Evolutionary conservation across 2,329 filamentous ascomycete species (phyloP), one percentile per base, ranked within the genome.

Genomic region (Xylaria sp.): DNA sequence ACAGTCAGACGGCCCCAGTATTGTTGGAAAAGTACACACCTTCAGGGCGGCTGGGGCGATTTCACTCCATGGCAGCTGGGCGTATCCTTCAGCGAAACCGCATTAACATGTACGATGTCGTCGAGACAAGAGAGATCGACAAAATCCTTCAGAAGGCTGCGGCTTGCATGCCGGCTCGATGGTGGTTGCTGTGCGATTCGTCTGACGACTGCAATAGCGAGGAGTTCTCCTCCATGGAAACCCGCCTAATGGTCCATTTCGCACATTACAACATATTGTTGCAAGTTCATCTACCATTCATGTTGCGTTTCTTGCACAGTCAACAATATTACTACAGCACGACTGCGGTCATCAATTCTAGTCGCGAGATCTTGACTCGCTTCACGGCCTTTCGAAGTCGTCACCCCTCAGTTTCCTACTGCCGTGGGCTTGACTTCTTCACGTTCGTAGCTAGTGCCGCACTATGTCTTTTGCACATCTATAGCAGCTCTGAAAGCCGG

Each of bases 281-380:
- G 2, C 81, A 81, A 58, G 75, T 83, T 5, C 83, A 85, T 69
- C 70, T 85, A 2, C 83, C 83, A 1, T 82, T 81, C 64, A 76
- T 85, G 68, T 73, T 84, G 3, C 53, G 36, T 33, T 69, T 45
- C 22, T 27, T 69, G 13, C 39, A 36, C 20, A 45, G 27, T 15
- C 73, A 73, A 6, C 74, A 67, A 10, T 78, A 78, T 53, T 77
- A 79, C 15, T 80, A 80, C 70, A 81, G 76, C 73, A 80, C 77
- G 47, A 77, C 80, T 25, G 80, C 79, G 0, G 78, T 79, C 36
- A 72, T 82, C 1, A 80, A 75, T 25, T 80, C 81, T 33, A 81
- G 80, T 54, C 81, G 83, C 2, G 80, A 81, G 55, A 73, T 83
- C 20, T 68, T 85, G 2, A 66, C 74, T 0, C 77, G 77, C 1